phyloP scores from a whole-genome alignment of 495 filamentous ascomycete species.

The Penicillium coffeae region DNA sequence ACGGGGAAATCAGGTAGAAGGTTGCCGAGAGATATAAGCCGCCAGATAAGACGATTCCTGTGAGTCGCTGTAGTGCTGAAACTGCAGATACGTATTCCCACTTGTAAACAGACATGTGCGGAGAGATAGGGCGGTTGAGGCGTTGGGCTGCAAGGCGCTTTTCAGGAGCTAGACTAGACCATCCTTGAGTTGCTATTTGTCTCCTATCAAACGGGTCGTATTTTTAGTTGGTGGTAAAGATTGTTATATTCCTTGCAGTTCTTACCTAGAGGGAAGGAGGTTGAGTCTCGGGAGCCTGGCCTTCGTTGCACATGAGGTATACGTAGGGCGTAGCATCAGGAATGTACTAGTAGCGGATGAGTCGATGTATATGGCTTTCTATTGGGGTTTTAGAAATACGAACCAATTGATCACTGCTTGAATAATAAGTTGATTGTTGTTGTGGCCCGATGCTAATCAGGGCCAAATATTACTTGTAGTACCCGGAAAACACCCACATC shows the following conservation, averaged over 20 bases:
- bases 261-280: too few species aligned
- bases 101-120: constrained; percentile 76
- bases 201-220: not conserved
- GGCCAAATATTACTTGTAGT: not conserved
- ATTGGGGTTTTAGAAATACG: too few species aligned
- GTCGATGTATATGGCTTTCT: too few species aligned
- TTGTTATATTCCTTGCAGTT: not conserved
- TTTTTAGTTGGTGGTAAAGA: not conserved
- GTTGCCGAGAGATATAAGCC: constrained; percentile 67
- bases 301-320: too few species aligned
- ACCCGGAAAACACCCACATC: not conserved
- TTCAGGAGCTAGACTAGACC: constrained; percentile 41
- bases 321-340: too few species aligned
- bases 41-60: constrained; percentile 30
- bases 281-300: not conserved
- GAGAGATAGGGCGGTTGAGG: constrained; percentile 67
- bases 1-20: constrained; percentile 68
- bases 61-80: constrained; percentile 66
- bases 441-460: not conserved
- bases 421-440: too few species aligned
- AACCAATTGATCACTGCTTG: too few species aligned
- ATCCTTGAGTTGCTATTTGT: constrained; percentile 6
- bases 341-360: too few species aligned
- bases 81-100: constrained; percentile 58
- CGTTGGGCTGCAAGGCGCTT: constrained; percentile 65